Conservation (phyloP, 495 filamentous ascomycete genomes). For the Penicillium cataractarum region DNA sequence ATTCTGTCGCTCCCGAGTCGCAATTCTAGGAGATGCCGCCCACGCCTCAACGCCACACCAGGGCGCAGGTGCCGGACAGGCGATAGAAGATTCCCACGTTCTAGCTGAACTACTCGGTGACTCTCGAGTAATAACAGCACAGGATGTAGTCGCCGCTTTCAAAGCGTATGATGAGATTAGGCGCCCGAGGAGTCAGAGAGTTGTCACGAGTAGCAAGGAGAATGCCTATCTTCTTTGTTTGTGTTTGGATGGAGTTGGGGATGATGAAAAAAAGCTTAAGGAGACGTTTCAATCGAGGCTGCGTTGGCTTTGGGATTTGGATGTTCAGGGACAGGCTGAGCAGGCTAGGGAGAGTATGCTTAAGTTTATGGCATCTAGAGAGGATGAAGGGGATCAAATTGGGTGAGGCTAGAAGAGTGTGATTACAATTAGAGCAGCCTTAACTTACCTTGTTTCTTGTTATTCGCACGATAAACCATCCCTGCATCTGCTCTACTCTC, state of each 20-base stretch:
- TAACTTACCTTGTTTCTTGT: too few relatives aligned
- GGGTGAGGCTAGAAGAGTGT: too few relatives aligned
- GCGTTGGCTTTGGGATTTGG: constrained; percentile 56
- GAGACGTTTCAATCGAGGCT: constrained; percentile 44
- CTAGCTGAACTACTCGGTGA: constrained; percentile 59
- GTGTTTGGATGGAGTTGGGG: constrained; percentile 42
- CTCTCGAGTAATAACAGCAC: constrained; percentile 15
- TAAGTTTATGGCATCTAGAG: constrained; percentile 1
- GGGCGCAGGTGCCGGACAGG: constrained; percentile 68
- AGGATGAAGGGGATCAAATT: neutral
- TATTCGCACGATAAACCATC: too few relatives aligned
- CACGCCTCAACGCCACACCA: constrained; percentile 73
- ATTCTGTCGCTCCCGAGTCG: constrained; percentile 57
- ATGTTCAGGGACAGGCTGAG: constrained; percentile 37
- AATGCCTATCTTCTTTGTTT: constrained; percentile 47
- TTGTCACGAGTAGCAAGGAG: constrained; percentile 53
- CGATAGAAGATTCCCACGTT: constrained; percentile 68
- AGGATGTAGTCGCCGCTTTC: constrained; percentile 52
- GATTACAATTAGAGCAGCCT: too few relatives aligned
- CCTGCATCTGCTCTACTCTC: too few relatives aligned
- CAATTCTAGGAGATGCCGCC: constrained; percentile 69
- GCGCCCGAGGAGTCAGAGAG: constrained; percentile 53
- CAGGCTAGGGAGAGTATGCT: constrained; percentile 27
- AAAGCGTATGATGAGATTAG: constrained; percentile 63
- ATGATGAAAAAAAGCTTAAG: constrained; percentile 48